Conservation (phyloP, 306 rosid genomes). For the Citrullus amarus region DNA sequence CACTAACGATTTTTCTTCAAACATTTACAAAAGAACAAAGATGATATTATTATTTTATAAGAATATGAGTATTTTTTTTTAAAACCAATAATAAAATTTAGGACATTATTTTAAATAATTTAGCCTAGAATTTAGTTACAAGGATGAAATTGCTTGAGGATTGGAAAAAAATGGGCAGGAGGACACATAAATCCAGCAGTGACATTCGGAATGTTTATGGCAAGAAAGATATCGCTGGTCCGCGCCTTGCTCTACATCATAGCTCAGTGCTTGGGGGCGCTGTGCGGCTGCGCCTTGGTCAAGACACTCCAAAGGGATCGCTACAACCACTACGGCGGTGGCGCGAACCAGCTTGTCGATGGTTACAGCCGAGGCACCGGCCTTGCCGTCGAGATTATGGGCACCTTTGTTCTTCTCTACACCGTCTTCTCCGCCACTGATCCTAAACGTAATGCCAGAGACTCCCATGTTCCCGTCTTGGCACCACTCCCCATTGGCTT, state of each 20-base stretch:
- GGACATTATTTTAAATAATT: too few relatives aligned
- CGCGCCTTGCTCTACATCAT: conserved; percentile 26
- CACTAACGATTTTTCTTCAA: too few relatives aligned
- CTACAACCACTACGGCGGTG: conserved; percentile 29
- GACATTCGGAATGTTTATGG: conserved; percentile 31
- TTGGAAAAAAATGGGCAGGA: conserved; percentile 12
- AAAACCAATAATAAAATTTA: too few relatives aligned
- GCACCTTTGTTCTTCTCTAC: conserved; percentile 40
- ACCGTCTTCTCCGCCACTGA: conserved; percentile 43
- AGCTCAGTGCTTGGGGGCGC: conserved; percentile 35
- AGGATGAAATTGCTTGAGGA: not conserved
- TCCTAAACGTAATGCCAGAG: conserved; percentile 33
- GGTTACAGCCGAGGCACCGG: conserved; percentile 31
- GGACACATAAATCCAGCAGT: conserved; percentile 46
- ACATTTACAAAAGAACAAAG: too few relatives aligned
- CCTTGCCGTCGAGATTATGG: conserved; percentile 34
- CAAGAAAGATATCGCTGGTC: conserved; percentile 29
- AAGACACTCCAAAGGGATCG: conserved; percentile 23
- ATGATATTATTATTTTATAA: too few relatives aligned
- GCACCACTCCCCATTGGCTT: conserved; percentile 49
- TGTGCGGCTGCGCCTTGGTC: conserved; percentile 35
- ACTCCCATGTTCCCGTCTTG: conserved; percentile 27
- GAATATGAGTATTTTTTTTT: too few relatives aligned
- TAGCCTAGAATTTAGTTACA: too few relatives aligned
- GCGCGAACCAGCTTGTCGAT: conserved; percentile 19